A percentile compares a stretch with the other conserved stretches of the same genome.
These are phyloP conservation scores for Didymella pinodella DNA, from an alignment of 2,329 filamentous ascomycete genomes.

Conservation along the genomic window DNA sequence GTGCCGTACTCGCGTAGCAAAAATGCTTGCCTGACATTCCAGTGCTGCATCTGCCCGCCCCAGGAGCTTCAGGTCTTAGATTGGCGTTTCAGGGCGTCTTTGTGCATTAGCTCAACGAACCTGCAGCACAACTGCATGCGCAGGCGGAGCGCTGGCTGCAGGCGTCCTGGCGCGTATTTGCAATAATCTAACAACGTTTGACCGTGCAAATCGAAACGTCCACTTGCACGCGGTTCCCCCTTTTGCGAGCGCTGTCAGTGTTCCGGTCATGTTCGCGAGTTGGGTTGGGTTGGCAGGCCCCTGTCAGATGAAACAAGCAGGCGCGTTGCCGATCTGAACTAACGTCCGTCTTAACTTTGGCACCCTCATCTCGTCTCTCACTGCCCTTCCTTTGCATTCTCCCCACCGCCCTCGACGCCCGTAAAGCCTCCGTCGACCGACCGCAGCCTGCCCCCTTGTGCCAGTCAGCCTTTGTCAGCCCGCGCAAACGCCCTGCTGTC, in stretches of 20 bases:
- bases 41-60: slow-evolving; percentile 7
- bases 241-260: slow-evolving; percentile 18
- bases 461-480: slow-evolving; percentile 3
- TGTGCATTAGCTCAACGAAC: slow-evolving; percentile 19
- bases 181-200: slow-evolving; percentile 12
- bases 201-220: slow-evolving; percentile 16
- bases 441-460: slow-evolving; percentile 1
- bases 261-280: slow-evolving; percentile 6
- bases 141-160: slow-evolving; percentile 8
- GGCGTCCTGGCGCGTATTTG: slow-evolving; percentile 17
- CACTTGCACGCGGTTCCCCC: slow-evolving; percentile 6
- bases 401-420: slow-evolving; percentile 9
- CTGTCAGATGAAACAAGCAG: slow-evolving; percentile 29
- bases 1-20: slow-evolving; percentile 18
- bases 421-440: slow-evolving; percentile 10
- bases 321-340: slow-evolving; percentile 19
- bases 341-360: slow-evolving; percentile 17
- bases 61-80: slow-evolving; percentile 18
- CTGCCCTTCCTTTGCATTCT: slow-evolving; percentile 5
- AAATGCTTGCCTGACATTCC: slow-evolving; percentile 10
- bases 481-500: slow-evolving; percentile 7
- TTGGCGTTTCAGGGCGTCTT: slow-evolving; percentile 17
- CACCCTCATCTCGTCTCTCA: slow-evolving; percentile 20
- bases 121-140: slow-evolving; percentile 13
- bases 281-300: slow-evolving; percentile 3